Evolutionary conservation across 2,329 filamentous ascomycete species (phyloP).

Genomic region (Aaosphaeria pasadenensis): DNA sequence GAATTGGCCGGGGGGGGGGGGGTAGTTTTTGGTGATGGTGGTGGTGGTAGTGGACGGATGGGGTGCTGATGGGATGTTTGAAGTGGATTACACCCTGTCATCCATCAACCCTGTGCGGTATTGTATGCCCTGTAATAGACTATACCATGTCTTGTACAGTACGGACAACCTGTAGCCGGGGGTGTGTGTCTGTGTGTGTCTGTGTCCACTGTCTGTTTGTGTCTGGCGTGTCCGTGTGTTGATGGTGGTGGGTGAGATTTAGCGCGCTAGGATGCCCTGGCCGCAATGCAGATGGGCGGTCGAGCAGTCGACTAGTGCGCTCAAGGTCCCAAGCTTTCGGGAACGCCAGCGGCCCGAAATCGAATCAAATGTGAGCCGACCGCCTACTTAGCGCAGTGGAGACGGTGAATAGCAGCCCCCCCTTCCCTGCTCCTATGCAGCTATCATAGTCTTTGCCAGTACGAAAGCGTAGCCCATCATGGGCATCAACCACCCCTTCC

Average conservation of each 20-base stretch:
- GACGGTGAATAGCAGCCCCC: too few species aligned
- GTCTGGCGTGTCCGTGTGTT: too few species aligned
- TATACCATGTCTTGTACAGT: too few species aligned
- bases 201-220: too few species aligned
- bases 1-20: too few species aligned
- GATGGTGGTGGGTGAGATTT: neutral
- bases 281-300: conserved; percentile 13
- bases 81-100: neutral
- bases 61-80: neutral
- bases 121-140: too few species aligned
- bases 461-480: too few species aligned
- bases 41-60: neutral
- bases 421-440: too few species aligned
- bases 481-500: too few species aligned
- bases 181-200: too few species aligned
- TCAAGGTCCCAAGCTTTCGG: conserved; percentile 23
- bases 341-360: conserved; percentile 33
- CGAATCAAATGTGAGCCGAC: conserved; percentile 26
- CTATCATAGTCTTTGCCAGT: too few species aligned
- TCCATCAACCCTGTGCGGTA: neutral
- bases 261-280: neutral
- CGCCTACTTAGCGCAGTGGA: neutral
- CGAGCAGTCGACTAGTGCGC: conserved; percentile 14
- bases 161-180: too few species aligned
- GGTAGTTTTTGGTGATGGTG: neutral